phyloP scores from a whole-genome alignment of 371 early-diverging fungal genomes.

The Coemansia sp. region DNA sequence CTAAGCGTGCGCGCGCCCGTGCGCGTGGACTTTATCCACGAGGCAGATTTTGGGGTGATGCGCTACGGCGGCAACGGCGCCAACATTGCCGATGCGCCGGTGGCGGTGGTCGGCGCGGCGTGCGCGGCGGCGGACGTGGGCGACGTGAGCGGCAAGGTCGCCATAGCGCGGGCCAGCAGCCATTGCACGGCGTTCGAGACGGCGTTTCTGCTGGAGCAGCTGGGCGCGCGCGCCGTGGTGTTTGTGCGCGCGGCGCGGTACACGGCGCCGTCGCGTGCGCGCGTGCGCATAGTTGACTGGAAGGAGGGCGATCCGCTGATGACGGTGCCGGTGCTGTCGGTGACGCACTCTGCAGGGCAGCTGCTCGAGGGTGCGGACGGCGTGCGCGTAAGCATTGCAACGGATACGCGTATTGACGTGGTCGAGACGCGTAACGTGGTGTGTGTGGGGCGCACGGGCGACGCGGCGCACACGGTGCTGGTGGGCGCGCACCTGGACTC shows the following conservation, averaged over 20 bases:
- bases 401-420: constrained; percentile 35
- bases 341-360: constrained; percentile 45
- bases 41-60: constrained; percentile 44
- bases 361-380: constrained; percentile 12
- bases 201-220: constrained; percentile 42
- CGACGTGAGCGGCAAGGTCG: constrained; percentile 29
- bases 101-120: constrained; percentile 27
- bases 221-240: constrained; percentile 45
- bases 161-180: constrained; percentile 14
- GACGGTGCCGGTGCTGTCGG: constrained; percentile 48
- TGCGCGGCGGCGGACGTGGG: constrained; percentile 19
- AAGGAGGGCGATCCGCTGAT: constrained; percentile 52
- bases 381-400: constrained; percentile 26
- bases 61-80: constrained; percentile 48
- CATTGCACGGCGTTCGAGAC: constrained; percentile 44
- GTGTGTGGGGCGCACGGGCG: constrained; percentile 48
- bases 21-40: constrained; percentile 26
- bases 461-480: constrained; percentile 35
- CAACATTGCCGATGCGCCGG: constrained; percentile 10
- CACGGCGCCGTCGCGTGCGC: constrained; percentile 36
- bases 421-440: constrained; percentile 48
- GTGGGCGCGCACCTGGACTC: constrained; percentile 58
- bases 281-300: constrained; percentile 49
- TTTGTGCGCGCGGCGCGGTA: constrained; percentile 26
- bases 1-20: constrained; percentile 18